These are phyloP conservation scores for Saturnispora mendoncae DNA, from an alignment of 805 yeast genomes.

Conservation along the genomic window DNA sequence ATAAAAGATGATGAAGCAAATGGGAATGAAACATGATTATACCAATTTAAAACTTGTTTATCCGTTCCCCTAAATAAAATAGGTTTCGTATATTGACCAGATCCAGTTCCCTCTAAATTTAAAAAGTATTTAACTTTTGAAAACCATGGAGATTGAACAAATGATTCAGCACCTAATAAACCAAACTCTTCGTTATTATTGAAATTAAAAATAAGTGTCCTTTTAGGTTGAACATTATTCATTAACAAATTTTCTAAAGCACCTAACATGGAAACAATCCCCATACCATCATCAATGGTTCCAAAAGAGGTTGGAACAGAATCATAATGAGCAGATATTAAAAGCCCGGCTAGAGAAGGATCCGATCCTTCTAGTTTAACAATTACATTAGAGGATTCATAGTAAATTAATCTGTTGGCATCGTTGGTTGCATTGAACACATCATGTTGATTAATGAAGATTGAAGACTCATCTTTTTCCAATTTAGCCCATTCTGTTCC, in stretches of 20 bases:
- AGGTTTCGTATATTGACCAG: constrained; percentile 63
- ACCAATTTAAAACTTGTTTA: constrained; percentile 53
- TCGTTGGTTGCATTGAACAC: constrained; percentile 37
- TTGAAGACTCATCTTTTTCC: constrained; percentile 10
- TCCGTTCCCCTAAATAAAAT: constrained; percentile 79
- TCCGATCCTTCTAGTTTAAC: constrained; percentile 65
- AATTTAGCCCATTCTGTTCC: constrained; percentile 4
- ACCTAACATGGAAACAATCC: constrained; percentile 73
- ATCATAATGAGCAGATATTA: constrained; percentile 82
- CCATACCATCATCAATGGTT: constrained; percentile 89
- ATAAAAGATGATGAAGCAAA: constrained; percentile 76
- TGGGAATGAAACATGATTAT: constrained; percentile 48
- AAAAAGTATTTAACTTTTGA: constrained; percentile 52
- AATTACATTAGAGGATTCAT: constrained; percentile 72
- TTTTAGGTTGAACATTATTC: constrained; percentile 40
- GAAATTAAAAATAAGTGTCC: constrained; percentile 75
- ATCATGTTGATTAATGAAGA: constrained; percentile 40
- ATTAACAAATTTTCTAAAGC: constrained; percentile 42
- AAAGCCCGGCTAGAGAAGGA: constrained; percentile 50
- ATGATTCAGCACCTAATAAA: constrained; percentile 68
- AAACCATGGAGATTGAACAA: constrained; percentile 67
- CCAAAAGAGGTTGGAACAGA: constrained; percentile 84
- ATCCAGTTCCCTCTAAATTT: constrained; percentile 88
- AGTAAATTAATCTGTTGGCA: constrained; percentile 51
- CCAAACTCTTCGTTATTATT: constrained; percentile 90